Percentiles rank a stretch among this genome's conserved stretches.
These are phyloP conservation scores for Gypsophila paniculata DNA, from an alignment of 179 eudicot species.

Conservation along the genomic window DNA sequence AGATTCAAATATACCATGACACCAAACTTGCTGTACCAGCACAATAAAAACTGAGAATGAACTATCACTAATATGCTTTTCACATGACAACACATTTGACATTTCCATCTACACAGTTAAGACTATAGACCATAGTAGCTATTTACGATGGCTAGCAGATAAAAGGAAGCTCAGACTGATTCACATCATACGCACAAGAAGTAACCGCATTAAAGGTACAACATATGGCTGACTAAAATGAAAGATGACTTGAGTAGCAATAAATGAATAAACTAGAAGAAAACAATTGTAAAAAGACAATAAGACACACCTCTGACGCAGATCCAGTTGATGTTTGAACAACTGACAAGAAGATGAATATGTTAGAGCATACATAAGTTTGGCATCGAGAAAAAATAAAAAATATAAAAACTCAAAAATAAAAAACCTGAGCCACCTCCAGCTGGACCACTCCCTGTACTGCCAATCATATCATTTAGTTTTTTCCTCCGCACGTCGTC, in stretches of 20 bases:
- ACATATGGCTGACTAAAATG: not conserved
- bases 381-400: not conserved
- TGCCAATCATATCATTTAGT: constrained; percentile 94
- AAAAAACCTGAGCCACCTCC: constrained; percentile 55
- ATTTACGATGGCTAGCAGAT: not conserved
- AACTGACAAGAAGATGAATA: constrained; percentile 32
- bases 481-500: constrained; percentile 93
- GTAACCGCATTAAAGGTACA: too few relatives aligned
- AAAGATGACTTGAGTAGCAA: not conserved
- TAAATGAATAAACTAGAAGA: not conserved
- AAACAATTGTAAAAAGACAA: not conserved
- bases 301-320: constrained; percentile 54
- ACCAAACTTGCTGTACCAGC: too few relatives aligned
- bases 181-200: not conserved
- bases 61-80: too few relatives aligned
- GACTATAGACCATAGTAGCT: not conserved
- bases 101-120: constrained; percentile 3
- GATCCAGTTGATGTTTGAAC: constrained; percentile 58
- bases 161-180: not conserved
- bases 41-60: too few relatives aligned
- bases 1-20: too few relatives aligned
- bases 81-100: not conserved
- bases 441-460: constrained; percentile 49
- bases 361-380: constrained; percentile 11
- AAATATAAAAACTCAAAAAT: not conserved